Evolutionary conservation across 2,329 filamentous ascomycete genomes (phyloP).

Genomic region (Talaromyces verruculosus): DNA sequence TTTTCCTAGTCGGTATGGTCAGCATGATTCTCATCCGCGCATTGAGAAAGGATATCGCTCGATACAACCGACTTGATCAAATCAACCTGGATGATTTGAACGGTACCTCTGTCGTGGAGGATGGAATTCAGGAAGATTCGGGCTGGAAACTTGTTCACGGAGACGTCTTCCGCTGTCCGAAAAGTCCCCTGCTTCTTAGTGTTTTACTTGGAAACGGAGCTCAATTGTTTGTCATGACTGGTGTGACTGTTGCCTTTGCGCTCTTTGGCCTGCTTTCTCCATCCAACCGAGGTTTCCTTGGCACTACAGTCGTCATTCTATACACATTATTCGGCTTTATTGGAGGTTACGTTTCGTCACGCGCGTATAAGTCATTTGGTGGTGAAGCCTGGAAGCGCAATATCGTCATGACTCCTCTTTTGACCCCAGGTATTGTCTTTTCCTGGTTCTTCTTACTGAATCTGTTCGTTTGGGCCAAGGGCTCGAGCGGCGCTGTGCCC

Average conservation of each 20-base stretch:
- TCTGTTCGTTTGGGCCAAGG: constrained; percentile 91
- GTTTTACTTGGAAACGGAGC: constrained; percentile 89
- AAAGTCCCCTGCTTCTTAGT: constrained; percentile 78
- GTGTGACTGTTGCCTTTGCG: constrained; percentile 87
- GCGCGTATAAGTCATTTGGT: constrained; percentile 91
- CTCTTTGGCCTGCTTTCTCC: constrained; percentile 93
- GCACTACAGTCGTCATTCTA: constrained; percentile 87
- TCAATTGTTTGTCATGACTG: constrained; percentile 97
- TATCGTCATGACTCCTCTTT: constrained; percentile 80
- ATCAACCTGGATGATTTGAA: constrained; percentile 87
- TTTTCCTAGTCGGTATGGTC: constrained; percentile 87
- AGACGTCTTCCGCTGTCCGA: constrained; percentile 89
- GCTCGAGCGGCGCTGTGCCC: constrained; percentile 88
- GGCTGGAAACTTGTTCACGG: constrained; percentile 98
- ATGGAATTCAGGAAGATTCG: constrained; percentile 94
- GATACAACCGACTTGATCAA: constrained; percentile 92
- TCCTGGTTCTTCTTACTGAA: constrained; percentile 87
- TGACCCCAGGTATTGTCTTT: constrained; percentile 87
- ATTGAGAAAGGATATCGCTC: constrained; percentile 88
- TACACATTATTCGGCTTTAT: constrained; percentile 92
- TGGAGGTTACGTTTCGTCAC: constrained; percentile 83
- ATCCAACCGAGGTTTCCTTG: constrained; percentile 89
- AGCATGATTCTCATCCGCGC: constrained; percentile 87
- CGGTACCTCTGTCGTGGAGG: constrained; percentile 74
- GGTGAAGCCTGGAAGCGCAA: constrained; percentile 94